Evolutionary conservation across 257 asterid genomes (phyloP).

Genomic region (Ilex aquifolium): DNA sequence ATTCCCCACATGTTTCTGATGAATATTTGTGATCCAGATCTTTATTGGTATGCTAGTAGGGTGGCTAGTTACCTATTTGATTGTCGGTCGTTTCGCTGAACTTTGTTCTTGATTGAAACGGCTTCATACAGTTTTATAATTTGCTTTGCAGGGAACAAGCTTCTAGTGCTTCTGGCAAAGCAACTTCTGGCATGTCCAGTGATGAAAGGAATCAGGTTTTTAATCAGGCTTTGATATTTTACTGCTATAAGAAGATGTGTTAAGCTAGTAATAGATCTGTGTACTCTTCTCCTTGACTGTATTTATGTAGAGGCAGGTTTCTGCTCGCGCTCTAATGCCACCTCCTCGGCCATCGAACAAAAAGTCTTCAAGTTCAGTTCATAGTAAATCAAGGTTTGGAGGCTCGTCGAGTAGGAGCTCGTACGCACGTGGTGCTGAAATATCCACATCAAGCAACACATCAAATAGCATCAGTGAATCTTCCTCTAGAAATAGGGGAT

Average conservation of each 20-base stretch:
- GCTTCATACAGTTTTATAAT: background rate
- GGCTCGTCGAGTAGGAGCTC: slow-evolving; percentile 47
- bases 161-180: slow-evolving; percentile 84
- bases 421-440: slow-evolving; percentile 30
- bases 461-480: slow-evolving; percentile 50
- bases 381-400: slow-evolving; percentile 42
- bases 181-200: slow-evolving; percentile 87
- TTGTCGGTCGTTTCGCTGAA: too few relatives aligned
- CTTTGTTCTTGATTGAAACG: too few relatives aligned
- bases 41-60: too few relatives aligned
- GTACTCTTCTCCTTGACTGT: slow-evolving; percentile 4
- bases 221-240: background rate
- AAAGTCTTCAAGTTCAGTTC: slow-evolving; percentile 29
- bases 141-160: slow-evolving; percentile 74
- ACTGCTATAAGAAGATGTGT: too few relatives aligned
- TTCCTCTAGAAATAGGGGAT: slow-evolving; percentile 40
- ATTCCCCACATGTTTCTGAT: too few relatives aligned
- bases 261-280: too few relatives aligned
- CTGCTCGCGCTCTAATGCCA: slow-evolving; percentile 93
- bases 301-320: slow-evolving; percentile 52
- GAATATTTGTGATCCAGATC: too few relatives aligned
- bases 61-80: too few relatives aligned
- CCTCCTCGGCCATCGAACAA: slow-evolving; percentile 83
- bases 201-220: slow-evolving; percentile 86
- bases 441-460: slow-evolving; percentile 70